Conservation (phyloP, 192 early-diverging fungal genomes). For the Endogone sp. region DNA sequence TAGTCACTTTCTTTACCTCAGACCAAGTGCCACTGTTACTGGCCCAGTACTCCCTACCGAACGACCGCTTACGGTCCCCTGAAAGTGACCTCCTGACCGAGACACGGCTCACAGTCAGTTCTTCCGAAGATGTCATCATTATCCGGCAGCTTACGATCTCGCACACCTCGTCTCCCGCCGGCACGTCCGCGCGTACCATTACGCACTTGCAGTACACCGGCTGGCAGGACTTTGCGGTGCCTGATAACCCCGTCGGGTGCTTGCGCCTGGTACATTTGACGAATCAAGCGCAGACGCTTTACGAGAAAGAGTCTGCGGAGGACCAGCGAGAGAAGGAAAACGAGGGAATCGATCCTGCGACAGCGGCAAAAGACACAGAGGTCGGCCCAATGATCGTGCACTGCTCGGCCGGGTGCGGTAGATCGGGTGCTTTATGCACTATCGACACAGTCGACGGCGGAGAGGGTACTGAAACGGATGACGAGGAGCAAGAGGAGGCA, state of each 20-base stretch:
- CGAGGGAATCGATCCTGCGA: neutral
- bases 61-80: conserved; percentile 45
- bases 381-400: conserved; percentile 63
- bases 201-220: conserved; percentile 84
- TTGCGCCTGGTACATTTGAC: conserved; percentile 55
- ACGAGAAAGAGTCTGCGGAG: conserved; percentile 3
- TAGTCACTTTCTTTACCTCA: neutral
- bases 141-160: conserved; percentile 49
- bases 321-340: neutral
- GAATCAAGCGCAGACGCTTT: conserved; percentile 15
- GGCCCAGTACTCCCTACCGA: conserved; percentile 57
- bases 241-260: conserved; percentile 60
- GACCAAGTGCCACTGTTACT: conserved; percentile 87
- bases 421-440: conserved; percentile 67
- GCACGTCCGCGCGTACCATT: conserved; percentile 33
- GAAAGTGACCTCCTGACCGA: conserved; percentile 50
- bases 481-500: neutral
- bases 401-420: conserved; percentile 70
- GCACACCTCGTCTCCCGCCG: conserved; percentile 7
- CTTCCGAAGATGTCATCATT: conserved; percentile 49
- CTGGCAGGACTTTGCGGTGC: conserved; percentile 90
- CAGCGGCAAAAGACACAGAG: conserved; percentile 3
- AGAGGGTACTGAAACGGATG: conserved; percentile 2
- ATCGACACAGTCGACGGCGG: conserved; percentile 38
- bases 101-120: conserved; percentile 34